Evolutionary conservation across 148 eudicot species (phyloP).

Genomic region (Fagopyrum esculentum): DNA sequence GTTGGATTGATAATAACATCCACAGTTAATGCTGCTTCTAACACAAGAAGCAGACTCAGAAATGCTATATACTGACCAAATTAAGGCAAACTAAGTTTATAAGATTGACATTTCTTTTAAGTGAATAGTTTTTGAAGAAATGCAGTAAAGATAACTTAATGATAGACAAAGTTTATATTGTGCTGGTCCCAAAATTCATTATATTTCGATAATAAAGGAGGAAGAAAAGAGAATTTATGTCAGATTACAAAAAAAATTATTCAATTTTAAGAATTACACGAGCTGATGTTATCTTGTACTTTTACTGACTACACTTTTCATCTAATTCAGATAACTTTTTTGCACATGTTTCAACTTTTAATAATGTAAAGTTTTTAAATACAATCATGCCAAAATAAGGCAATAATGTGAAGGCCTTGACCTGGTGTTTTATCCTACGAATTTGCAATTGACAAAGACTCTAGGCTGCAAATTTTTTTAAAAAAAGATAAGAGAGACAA

Average conservation of each 20-base stretch:
- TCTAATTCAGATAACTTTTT: too few species aligned
- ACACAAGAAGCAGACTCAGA: constrained; percentile 52
- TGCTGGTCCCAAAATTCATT: not conserved
- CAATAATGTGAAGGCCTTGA: not conserved
- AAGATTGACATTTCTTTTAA: not conserved
- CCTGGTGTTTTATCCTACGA: too few species aligned
- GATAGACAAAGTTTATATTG: not conserved
- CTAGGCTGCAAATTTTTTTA: too few species aligned
- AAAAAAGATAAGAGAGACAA: not conserved
- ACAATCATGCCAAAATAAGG: not conserved
- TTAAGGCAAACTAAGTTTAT: constrained; percentile 39
- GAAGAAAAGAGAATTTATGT: not conserved
- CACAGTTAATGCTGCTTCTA: constrained; percentile 64
- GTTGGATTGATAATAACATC: constrained; percentile 62
- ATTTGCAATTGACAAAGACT: too few species aligned
- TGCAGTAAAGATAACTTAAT: not conserved
- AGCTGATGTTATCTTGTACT: not conserved
- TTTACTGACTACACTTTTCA: not conserved
- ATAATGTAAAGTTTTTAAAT: not conserved
- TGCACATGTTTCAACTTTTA: not conserved
- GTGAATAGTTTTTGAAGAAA: not conserved
- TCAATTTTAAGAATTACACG: too few species aligned
- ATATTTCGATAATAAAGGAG: not conserved
- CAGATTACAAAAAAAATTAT: not conserved
- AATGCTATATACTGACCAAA: constrained; percentile 48